These are phyloP conservation scores for Colletotrichum brevisporum DNA, from an alignment of 2,329 filamentous ascomycete genomes.

Conservation along the genomic window DNA sequence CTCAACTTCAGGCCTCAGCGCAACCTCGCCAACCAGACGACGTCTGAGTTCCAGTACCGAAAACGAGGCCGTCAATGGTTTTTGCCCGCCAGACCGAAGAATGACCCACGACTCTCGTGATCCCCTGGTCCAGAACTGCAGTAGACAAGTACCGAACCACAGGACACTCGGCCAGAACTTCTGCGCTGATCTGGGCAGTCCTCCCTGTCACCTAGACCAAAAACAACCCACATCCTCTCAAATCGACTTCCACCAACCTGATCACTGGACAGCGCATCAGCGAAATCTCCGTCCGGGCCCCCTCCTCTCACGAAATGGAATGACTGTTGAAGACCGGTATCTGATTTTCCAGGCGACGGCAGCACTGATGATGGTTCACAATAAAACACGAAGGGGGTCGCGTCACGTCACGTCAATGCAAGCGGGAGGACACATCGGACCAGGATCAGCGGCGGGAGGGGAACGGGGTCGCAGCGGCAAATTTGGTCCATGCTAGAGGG, in stretches of 20 bases:
- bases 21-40: conserved; percentile 53
- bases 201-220: conserved; percentile 17
- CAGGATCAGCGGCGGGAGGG: conserved; percentile 8
- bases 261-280: conserved; percentile 20
- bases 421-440: background rate
- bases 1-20: too few relatives aligned
- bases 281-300: background rate
- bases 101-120: conserved; percentile 18
- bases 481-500: conserved; percentile 27
- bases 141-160: conserved; percentile 14
- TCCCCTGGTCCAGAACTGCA: conserved; percentile 14
- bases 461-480: conserved; percentile 5
- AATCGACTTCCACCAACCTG: conserved; percentile 23
- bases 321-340: conserved; percentile 32
- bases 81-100: conserved; percentile 15
- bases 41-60: conserved; percentile 36
- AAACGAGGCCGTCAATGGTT: background rate
- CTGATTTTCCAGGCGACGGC: conserved; percentile 17
- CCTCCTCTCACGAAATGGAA: conserved; percentile 24
- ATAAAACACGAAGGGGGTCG: conserved; percentile 14
- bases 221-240: conserved; percentile 16
- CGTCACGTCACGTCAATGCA: conserved; percentile 15
- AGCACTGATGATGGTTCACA: conserved; percentile 21
- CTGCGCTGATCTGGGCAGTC: background rate
- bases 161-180: conserved; percentile 8